phyloP scores from a whole-genome alignment of 2,329 filamentous ascomycete species.

The Pseudonectria foliicola region DNA sequence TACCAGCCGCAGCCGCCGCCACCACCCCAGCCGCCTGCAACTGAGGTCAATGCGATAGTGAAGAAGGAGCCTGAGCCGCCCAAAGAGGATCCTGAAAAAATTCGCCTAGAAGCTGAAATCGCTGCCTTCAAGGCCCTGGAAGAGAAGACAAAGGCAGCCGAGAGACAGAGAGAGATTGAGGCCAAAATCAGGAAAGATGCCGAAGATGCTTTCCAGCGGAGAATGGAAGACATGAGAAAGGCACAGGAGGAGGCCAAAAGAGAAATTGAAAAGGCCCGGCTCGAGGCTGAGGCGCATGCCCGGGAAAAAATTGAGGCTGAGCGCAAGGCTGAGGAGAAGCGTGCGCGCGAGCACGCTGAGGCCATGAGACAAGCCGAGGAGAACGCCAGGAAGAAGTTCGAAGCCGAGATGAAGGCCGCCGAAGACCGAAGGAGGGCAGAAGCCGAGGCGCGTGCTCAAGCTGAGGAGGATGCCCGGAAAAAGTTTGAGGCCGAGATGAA shows the following conservation, averaged over 20 bases:
- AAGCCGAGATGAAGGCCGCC: conserved; percentile 36
- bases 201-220: conserved; percentile 31
- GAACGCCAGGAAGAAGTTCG: conserved; percentile 40
- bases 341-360: conserved; percentile 38
- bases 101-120: conserved; percentile 55
- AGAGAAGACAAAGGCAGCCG: conserved; percentile 38
- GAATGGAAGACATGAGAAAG: conserved; percentile 20
- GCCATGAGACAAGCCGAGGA: conserved; percentile 39
- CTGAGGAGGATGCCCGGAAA: conserved; percentile 38
- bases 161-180: conserved; percentile 37
- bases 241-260: conserved; percentile 25
- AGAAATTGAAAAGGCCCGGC: conserved; percentile 27
- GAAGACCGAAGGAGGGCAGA: conserved; percentile 39
- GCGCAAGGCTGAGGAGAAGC: conserved; percentile 18
- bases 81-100: conserved; percentile 49
- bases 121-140: conserved; percentile 41
- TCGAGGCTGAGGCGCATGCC: conserved; percentile 35
- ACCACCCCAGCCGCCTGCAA: conserved; percentile 36
- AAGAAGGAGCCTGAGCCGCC: conserved; percentile 34
- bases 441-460: conserved; percentile 38
- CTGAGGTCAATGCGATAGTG: conserved; percentile 31
- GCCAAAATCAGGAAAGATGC: conserved; percentile 39
- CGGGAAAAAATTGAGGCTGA: conserved; percentile 37
- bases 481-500: conserved; percentile 40
- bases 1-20: conserved; percentile 32